Evolutionary conservation across 768 basidiomycete species (phyloP), one percentile per base, ranked within the genome.

Genomic region (Lactarius sanguifluus): DNA sequence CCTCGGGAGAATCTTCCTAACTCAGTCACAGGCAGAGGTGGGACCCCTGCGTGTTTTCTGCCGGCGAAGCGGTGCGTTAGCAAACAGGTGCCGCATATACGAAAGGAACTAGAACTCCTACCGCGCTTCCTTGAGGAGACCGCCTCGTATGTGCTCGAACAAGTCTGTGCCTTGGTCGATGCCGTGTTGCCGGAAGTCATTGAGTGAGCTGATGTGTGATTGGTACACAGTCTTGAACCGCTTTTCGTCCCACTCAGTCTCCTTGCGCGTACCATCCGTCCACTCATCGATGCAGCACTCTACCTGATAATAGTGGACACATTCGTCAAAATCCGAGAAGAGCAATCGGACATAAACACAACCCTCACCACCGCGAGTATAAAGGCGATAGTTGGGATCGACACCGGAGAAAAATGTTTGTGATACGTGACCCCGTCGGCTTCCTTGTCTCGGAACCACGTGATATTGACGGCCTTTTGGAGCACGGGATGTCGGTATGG

Each of bases 251-350:
- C 64, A 60, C n/a, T n/a, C 20, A 20, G 50, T 34, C 6, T 60
- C 52, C 7, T 43, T 32, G 12, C 52, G 40, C 12, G 23, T 55
- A 0, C 64, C 64, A 20, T 30, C 23, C 16, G 52, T 55, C 64
- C 64, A 65, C n/a, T 65, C 64, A n/a, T 65, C 50, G 16, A 65
- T 59, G 50, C 64, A 65, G 23, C 64, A 55, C 18, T 65, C 38
- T 32, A 65, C n/a, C 64, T 60, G 45, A 38, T 40, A 50, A 66
- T 2, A 16, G 15, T n/a, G 13, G 23, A 9, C 23, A 23, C 15
- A 34, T 6, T 2, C 23, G 10, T 62, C 40, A n/a, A 61, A 41
- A 52, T n/a, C 32, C n/a, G n/a, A n/a, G n/a, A n/a, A n/a, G n/a
- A 18, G 9, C 3, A 23, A 16, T 28, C 10, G 1, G 30, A 32